These are phyloP conservation scores for Obba rivulosa DNA, from an alignment of 768 basidiomycete species.

Conservation along the genomic window DNA sequence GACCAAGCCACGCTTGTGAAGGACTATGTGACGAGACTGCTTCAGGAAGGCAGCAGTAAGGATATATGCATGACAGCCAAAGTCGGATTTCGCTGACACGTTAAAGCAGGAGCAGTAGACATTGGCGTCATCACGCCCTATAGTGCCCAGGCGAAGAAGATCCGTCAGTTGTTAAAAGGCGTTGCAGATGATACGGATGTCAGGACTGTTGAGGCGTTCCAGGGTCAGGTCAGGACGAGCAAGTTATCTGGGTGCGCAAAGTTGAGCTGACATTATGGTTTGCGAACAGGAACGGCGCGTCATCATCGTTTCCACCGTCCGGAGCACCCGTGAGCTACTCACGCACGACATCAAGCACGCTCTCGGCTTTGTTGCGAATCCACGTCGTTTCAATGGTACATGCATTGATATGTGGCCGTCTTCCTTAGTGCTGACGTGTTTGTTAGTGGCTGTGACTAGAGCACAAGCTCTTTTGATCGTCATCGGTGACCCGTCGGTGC, in stretches of 20 bases:
- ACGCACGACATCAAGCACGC: conserved; percentile 18
- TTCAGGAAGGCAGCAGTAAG: conserved; percentile 35
- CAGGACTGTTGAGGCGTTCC: conserved; percentile 63
- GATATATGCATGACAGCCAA: not conserved
- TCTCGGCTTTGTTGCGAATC: conserved; percentile 30
- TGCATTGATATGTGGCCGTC: too few species aligned
- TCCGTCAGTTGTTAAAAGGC: conserved; percentile 32
- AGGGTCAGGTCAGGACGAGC: conserved; percentile 42
- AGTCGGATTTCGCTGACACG: not conserved
- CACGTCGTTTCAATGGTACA: conserved; percentile 22
- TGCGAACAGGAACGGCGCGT: conserved; percentile 30
- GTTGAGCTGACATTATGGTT: too few species aligned
- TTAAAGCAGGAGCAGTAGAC: conserved; percentile 37
- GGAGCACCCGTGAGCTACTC: conserved; percentile 27
- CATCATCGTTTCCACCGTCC: conserved; percentile 35
- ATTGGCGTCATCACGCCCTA: conserved; percentile 64
- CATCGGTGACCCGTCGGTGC: conserved; percentile 52
- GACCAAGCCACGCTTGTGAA: conserved; percentile 53
- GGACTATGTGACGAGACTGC: conserved; percentile 31
- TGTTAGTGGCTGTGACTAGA: conserved; percentile 54
- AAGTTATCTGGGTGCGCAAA: not conserved
- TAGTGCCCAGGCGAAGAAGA: conserved; percentile 50
- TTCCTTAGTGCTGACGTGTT: not conserved
- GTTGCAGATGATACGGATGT: conserved; percentile 41
- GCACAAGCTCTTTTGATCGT: conserved; percentile 56